These are phyloP conservation scores for Paracamarosporium sp. DNA, from an alignment of 2,329 filamentous ascomycete species.

Conservation along the genomic window DNA sequence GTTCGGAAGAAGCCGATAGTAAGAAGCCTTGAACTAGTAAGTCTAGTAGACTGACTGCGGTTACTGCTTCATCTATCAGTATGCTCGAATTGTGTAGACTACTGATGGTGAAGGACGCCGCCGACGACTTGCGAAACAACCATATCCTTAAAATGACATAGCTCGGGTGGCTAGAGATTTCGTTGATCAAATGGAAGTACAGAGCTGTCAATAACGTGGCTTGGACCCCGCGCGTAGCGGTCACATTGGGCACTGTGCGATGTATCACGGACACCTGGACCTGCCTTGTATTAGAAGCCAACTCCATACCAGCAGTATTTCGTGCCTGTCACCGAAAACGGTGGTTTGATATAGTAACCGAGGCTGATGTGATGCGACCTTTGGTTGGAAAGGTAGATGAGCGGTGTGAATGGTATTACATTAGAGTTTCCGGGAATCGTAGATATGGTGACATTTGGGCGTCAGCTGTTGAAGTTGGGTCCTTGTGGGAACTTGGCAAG, in stretches of 20 bases:
- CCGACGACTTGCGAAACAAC: neutral
- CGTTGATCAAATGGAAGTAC: neutral
- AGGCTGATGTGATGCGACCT: neutral
- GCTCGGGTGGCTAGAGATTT: neutral
- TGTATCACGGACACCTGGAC: slow-evolving; percentile 1
- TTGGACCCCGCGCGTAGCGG: slow-evolving; percentile 3
- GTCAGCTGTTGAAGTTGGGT: neutral
- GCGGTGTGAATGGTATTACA: slow-evolving; percentile 1
- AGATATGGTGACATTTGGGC: neutral
- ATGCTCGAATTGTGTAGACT: neutral
- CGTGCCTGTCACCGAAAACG: neutral
- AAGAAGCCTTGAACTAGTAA: neutral
- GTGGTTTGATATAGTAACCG: neutral
- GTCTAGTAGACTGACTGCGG: neutral
- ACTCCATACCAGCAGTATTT: neutral
- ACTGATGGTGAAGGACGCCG: neutral
- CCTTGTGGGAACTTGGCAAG: neutral
- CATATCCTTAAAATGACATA: neutral
- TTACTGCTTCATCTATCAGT: slow-evolving; percentile 2
- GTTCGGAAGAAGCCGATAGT: neutral
- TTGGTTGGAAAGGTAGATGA: neutral
- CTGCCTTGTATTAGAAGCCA: neutral
- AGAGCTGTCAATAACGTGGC: slow-evolving; percentile 5
- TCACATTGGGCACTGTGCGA: neutral
- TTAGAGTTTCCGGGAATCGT: neutral